Base-by-base conservation (phyloP, 2,329 filamentous ascomycete species). In the Cordyceps tenuipes region DNA sequence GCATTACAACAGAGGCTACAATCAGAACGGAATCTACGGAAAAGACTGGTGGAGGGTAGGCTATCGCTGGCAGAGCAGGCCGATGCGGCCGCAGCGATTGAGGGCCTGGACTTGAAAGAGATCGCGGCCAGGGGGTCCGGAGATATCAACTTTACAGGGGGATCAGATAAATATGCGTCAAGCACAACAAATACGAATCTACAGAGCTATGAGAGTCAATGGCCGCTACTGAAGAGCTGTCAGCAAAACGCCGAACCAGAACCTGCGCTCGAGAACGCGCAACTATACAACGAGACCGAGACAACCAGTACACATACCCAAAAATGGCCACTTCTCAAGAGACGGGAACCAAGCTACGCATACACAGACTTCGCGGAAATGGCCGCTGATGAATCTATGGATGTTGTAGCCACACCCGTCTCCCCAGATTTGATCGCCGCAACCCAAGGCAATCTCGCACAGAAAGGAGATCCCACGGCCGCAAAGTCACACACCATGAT, bases 401-500 rank as follows among this genome's bases (percentile, higher is more conserved):
- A 53, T 2, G 10, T 52, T 4, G 13, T 41, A 10, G 15, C 19
- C 10, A 21, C 10, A 10, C 31, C 50, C 3, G n/a, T 15, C 26
- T 46, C 43, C 5, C 17, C 34, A 2, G 43, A 47, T 13, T 26
- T 57, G 34, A 9, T 49, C 7, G 31, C 21, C 2, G 54, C 54
- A 3, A 49, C 44, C 2, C 21, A 13, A 3, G 9, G 23, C 13
- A 31, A 34, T 1, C 54, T 57, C 6, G 54, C 44, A 3, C 41
- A 23, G 3, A 57, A 48, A 10, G 39, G 39, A 1, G 23, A 39
- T 17, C 15, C 21, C 2, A 15, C 21, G 1, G n/a, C 36, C 1
- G n/a, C 47, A 8, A 59, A 36, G 23, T 47, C 47, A 15, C 47
- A 52, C 21, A 41, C 64, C 62, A 76, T 79, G 66, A 76, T 92